These are phyloP conservation scores for Dalbergia cultrata DNA, from an alignment of 306 rosid genomes.

Conservation along the genomic window DNA sequence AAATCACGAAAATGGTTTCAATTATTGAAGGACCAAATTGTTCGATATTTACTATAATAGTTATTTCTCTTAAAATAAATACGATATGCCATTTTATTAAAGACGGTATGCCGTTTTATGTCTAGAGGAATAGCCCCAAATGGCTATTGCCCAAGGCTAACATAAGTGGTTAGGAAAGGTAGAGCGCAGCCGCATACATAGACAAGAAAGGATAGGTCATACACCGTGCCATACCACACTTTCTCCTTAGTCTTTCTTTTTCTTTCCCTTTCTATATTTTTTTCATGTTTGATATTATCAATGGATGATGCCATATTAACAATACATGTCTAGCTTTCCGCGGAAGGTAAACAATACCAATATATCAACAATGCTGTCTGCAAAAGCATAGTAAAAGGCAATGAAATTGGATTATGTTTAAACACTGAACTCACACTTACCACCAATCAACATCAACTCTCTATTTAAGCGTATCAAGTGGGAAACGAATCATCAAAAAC, in stretches of 20 bases:
- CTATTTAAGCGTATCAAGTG: background rate
- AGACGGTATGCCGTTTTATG: too few relatives aligned
- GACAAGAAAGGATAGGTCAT: background rate
- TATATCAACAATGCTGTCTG: background rate
- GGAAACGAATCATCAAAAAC: background rate
- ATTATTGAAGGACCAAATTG: too few relatives aligned
- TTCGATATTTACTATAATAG: too few relatives aligned
- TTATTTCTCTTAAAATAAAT: too few relatives aligned
- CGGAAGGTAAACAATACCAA: background rate
- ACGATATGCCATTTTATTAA: too few relatives aligned
- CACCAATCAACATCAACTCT: background rate
- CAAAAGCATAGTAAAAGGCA: slow-evolving; percentile 1
- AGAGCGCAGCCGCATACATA: background rate
- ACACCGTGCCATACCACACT: background rate
- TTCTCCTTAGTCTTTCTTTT: background rate
- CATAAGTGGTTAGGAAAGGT: background rate
- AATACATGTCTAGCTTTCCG: background rate
- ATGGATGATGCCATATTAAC: background rate
- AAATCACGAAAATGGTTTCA: too few relatives aligned
- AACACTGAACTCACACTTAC: background rate
- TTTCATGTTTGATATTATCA: background rate
- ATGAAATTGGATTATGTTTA: background rate
- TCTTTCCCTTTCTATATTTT: too few relatives aligned
- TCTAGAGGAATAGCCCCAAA: background rate
- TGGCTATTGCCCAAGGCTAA: background rate